Conservation (phyloP, 225 moss, liverwort and hornwort genomes). For the Pseudoscleropodium purum region DNA sequence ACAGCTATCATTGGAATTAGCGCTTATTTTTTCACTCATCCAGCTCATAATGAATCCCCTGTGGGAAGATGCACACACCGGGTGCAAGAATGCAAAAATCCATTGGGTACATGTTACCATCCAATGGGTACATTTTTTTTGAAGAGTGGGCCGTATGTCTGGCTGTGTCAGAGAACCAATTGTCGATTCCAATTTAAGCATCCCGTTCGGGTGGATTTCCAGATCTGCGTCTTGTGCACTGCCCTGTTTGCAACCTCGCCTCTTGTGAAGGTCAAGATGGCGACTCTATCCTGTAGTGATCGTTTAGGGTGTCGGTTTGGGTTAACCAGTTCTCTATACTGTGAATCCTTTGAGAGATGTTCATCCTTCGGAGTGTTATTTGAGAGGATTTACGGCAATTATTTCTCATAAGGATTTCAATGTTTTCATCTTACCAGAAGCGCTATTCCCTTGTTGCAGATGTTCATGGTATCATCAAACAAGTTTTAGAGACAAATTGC, state of each 20-base stretch:
- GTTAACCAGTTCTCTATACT: neutral
- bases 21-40: neutral
- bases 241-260: slow-evolving; percentile 61
- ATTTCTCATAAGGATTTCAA: neutral
- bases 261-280: slow-evolving; percentile 44
- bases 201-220: neutral
- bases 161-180: neutral
- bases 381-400: neutral
- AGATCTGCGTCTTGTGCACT: slow-evolving; percentile 78
- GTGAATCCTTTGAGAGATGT: neutral
- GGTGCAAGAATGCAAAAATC: neutral
- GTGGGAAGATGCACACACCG: too few species aligned
- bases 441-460: neutral
- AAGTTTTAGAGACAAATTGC: neutral
- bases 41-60: neutral
- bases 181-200: neutral
- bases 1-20: neutral
- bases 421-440: neutral
- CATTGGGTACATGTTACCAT: neutral
- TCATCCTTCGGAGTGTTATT: neutral
- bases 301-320: neutral
- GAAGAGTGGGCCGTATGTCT: too few species aligned
- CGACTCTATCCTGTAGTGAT: neutral
- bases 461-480: neutral
- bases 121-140: neutral